These are phyloP conservation scores for Pezicula carpinea DNA, from an alignment of 2,329 filamentous ascomycete genomes.

Conservation along the genomic window DNA sequence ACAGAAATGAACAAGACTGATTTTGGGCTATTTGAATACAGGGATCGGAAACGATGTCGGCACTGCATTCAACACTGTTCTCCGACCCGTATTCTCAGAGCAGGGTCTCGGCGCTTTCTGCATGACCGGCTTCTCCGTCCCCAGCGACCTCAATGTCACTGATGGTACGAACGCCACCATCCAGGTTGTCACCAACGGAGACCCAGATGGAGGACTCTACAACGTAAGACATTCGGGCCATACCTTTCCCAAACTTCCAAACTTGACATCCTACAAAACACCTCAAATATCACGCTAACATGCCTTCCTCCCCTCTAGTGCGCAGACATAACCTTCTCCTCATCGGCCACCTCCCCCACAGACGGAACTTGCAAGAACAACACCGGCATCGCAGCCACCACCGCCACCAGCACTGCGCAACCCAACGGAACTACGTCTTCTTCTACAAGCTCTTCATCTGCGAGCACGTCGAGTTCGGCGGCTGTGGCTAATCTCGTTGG, in stretches of 20 bases:
- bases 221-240: too few species aligned
- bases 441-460: slow-evolving; percentile 2
- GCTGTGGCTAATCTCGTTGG: background rate
- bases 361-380: slow-evolving; percentile 53
- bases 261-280: background rate
- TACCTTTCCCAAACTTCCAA: background rate
- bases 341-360: slow-evolving; percentile 39
- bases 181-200: slow-evolving; percentile 64
- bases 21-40: background rate
- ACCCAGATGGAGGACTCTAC: slow-evolving; percentile 58
- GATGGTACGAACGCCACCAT: slow-evolving; percentile 64
- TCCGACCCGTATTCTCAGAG: slow-evolving; percentile 17
- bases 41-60: slow-evolving; percentile 17
- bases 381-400: slow-evolving; percentile 42
- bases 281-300: slow-evolving; percentile 6
- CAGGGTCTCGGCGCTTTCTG: slow-evolving; percentile 55
- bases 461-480: background rate
- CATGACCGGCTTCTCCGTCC: slow-evolving; percentile 53
- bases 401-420: slow-evolving; percentile 1
- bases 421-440: slow-evolving; percentile 9
- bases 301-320: slow-evolving; percentile 43
- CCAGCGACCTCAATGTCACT: slow-evolving; percentile 38
- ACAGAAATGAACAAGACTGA: too few species aligned
- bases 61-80: slow-evolving; percentile 20
- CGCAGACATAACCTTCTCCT: slow-evolving; percentile 66